Percentiles rank a stretch among this genome's conserved stretches.
These are phyloP conservation scores for Fomitopsis betulina DNA, from an alignment of 1,284 basidiomycete genomes.

Conservation along the genomic window DNA sequence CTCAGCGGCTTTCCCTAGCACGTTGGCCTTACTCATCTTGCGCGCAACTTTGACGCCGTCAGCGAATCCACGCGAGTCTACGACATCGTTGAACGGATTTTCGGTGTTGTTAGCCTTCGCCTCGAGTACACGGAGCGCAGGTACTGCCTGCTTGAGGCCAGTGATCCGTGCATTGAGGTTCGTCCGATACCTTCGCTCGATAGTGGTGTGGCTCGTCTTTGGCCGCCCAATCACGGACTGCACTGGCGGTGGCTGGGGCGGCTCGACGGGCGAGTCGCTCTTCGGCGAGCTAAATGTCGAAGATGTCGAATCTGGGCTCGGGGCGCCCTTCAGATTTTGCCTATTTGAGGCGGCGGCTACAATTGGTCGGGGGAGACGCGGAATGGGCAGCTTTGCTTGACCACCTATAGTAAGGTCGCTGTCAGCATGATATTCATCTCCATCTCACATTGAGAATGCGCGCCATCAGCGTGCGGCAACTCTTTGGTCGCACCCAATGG, in stretches of 20 bases:
- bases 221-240: conserved; percentile 42
- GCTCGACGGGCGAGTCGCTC: conserved; percentile 15
- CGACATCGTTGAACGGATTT: conserved; percentile 41
- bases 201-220: conserved; percentile 90
- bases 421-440: conserved; percentile 24
- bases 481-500: too few species aligned
- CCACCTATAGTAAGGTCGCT: conserved; percentile 22
- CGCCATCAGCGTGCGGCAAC: too few species aligned
- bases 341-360: conserved; percentile 13
- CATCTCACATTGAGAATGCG: too few species aligned
- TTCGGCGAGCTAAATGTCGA: conserved; percentile 26
- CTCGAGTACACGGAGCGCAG: conserved; percentile 71
- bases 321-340: conserved; percentile 26
- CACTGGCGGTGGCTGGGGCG: conserved; percentile 11
- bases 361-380: conserved; percentile 26
- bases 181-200: conserved; percentile 86
- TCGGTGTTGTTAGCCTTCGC: conserved; percentile 31
- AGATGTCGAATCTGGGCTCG: conserved; percentile 31
- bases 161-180: conserved; percentile 89
- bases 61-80: conserved; percentile 73
- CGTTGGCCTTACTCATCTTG: conserved; percentile 81
- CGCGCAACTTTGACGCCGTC: conserved; percentile 81
- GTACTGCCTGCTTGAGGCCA: conserved; percentile 77
- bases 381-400: conserved; percentile 31
- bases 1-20: conserved; percentile 78